Evolutionary conservation across 164 flowering plant genomes (phyloP).

Genomic region (Berberis vulgaris): DNA sequence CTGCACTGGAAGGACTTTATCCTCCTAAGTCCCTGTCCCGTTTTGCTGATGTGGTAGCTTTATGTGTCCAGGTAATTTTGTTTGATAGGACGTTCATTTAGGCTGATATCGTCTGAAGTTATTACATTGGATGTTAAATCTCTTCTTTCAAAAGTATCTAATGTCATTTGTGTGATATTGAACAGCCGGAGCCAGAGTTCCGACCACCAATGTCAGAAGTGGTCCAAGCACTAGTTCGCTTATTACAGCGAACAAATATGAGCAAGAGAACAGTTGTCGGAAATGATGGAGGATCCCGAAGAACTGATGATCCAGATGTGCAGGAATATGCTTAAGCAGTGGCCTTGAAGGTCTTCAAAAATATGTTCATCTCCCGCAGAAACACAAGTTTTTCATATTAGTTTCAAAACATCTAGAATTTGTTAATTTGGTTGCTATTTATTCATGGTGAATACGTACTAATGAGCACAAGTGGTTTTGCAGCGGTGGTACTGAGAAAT

Average conservation of each 20-base stretch:
- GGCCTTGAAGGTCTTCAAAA: too few species aligned
- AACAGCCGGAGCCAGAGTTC: constrained; percentile 92
- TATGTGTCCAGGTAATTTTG: constrained; percentile 86
- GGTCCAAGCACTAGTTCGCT: constrained; percentile 72
- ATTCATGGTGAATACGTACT: too few species aligned
- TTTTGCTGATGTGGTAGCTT: constrained; percentile 93
- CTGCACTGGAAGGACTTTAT: constrained; percentile 75
- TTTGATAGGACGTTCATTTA: background rate
- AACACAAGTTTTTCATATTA: too few species aligned
- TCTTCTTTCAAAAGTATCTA: background rate
- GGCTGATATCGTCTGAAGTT: background rate
- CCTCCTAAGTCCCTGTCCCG: constrained; percentile 96
- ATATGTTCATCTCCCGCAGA: too few species aligned
- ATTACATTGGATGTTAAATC: background rate
- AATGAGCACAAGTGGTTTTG: too few species aligned
- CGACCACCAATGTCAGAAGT: constrained; percentile 99
- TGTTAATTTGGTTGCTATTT: too few species aligned
- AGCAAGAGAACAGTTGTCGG: constrained; percentile 61
- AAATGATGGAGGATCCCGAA: constrained; percentile 32
- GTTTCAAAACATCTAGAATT: too few species aligned
- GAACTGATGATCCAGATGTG: constrained; percentile 15
- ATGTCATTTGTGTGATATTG: background rate
- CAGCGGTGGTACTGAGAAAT: too few species aligned
- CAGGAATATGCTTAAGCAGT: constrained; percentile 8
- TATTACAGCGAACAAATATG: constrained; percentile 90